Evolutionary conservation across 192 early-diverging fungal genomes (phyloP).

Genomic region (Bifiguratus adelaidae): DNA sequence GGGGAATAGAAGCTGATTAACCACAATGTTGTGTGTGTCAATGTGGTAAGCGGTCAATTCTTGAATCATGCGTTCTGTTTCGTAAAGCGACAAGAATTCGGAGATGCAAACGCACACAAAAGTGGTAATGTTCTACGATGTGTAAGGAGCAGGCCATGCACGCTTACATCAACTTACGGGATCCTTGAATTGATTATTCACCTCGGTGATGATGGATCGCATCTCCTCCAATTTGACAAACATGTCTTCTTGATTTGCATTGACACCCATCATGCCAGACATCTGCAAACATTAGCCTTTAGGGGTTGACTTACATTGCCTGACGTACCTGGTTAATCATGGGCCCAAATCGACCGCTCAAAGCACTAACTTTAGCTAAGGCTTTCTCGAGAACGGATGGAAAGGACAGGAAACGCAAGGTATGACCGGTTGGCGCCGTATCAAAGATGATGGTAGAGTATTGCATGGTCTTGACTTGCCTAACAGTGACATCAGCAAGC

Average conservation of each 20-base stretch:
- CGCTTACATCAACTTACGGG: too few relatives aligned
- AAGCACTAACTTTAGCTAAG: slow-evolving; percentile 85
- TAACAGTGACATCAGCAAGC: slow-evolving; percentile 6
- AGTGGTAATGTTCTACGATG: slow-evolving; percentile 80
- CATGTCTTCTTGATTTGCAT: slow-evolving; percentile 85
- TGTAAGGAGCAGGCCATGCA: neutral
- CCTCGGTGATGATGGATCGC: slow-evolving; percentile 93
- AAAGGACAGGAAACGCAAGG: slow-evolving; percentile 97
- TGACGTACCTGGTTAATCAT: slow-evolving; percentile 81
- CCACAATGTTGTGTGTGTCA: slow-evolving; percentile 99
- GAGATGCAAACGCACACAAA: slow-evolving; percentile 99
- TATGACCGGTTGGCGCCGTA: slow-evolving; percentile 98
- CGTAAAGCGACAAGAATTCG: slow-evolving; percentile 98
- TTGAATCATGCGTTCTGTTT: slow-evolving; percentile 99
- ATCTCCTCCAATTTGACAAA: slow-evolving; percentile 93
- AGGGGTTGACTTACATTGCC: too few relatives aligned
- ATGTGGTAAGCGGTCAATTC: slow-evolving; percentile 96
- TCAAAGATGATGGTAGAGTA: slow-evolving; percentile 99
- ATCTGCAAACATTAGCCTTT: slow-evolving; percentile 33
- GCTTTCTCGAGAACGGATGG: slow-evolving; percentile 97
- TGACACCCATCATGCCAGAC: slow-evolving; percentile 84
- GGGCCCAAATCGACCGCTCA: slow-evolving; percentile 89
- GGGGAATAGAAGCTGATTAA: slow-evolving; percentile 97
- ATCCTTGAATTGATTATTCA: slow-evolving; percentile 99
- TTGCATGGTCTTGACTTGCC: slow-evolving; percentile 97